phyloP scores from a whole-genome alignment of 2,329 filamentous ascomycete species.

The Neurospora sp. region DNA sequence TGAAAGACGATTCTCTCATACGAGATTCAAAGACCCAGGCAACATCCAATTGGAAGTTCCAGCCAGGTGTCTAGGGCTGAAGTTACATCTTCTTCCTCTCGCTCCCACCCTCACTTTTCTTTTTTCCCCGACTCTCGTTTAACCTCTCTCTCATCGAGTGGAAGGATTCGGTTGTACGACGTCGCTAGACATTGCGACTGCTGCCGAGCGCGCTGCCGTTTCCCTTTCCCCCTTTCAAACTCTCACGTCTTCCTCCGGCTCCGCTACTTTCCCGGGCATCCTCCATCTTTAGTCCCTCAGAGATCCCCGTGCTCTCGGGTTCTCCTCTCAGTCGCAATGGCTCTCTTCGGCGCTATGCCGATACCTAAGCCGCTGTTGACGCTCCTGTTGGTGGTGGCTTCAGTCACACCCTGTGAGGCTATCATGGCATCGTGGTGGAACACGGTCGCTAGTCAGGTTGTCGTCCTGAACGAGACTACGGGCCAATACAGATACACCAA shows the following conservation, averaged over 20 bases:
- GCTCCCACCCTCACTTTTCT: neutral
- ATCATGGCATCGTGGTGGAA: conserved; percentile 28
- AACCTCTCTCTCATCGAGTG: neutral
- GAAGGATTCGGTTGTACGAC: neutral
- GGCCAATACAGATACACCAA: conserved; percentile 26
- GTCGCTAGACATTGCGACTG: neutral
- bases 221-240: neutral
- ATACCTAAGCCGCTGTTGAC: conserved; percentile 1
- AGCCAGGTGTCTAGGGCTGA: neutral
- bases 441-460: conserved; percentile 23
- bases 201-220: neutral
- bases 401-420: conserved; percentile 10
- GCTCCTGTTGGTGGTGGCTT: conserved; percentile 13
- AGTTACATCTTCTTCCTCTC: neutral
- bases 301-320: neutral
- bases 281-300: neutral
- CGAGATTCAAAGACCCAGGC: neutral
- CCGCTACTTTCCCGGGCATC: neutral
- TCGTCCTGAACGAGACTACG: conserved; percentile 27
- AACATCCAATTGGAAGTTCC: neutral
- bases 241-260: neutral
- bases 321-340: conserved; percentile 6
- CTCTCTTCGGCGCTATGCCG: conserved; percentile 1
- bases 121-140: neutral
- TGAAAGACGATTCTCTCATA: neutral